Base-by-base conservation (phyloP, 2,329 filamentous ascomycete genomes). In the Epichloe scottii region DNA sequence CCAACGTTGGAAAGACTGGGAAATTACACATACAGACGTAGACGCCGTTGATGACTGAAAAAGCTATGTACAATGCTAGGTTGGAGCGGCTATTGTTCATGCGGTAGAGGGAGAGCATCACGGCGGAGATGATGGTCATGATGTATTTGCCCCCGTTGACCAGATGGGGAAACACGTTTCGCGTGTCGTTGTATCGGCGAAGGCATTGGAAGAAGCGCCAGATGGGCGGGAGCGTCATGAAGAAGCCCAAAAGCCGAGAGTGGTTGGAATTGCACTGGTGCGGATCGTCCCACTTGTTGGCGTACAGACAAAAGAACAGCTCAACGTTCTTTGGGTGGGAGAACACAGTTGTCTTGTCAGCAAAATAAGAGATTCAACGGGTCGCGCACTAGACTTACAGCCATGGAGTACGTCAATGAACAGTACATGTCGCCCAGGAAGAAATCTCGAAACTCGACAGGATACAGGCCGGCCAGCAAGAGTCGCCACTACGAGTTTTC, bases 391-490 rank as follows among this genome's bases (percentile, higher is more conserved):
- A 19, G 11, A 79, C 85, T 71, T 75, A 91, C 87, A 54, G 87
- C 85, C 68, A 88, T 87, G 15, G 85, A 79, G 66, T 98, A 98
- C 5, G 90, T 95, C 51, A 95, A 74, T 3, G 93, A 97, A 68
- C 91, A 97, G 67, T 95, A 95, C 75, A 97, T 96, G 64, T 98
- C 93, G 49, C 93, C 93, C 0, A 97, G 77, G 67, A 96, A 97
- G 70, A 98, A 97, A 67, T 98, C 93, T 52, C 90, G 81, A 65
- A 97, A 98, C 64, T 97, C 91, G 47, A 98, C 93, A 1, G 89
- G 89, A 61, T 94, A 96, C 19, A 95, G 65, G 4, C 90, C 90
- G 14, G 91, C 88, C 46, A 91, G 77, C 49, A 94, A 71, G 17
- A 97, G 74, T 54, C 93, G 87, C 79, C 87, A 94, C 85, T 93